Base-by-base conservation (phyloP, 169 alveolate genomes). In the Toxoplasma gondii region DNA sequence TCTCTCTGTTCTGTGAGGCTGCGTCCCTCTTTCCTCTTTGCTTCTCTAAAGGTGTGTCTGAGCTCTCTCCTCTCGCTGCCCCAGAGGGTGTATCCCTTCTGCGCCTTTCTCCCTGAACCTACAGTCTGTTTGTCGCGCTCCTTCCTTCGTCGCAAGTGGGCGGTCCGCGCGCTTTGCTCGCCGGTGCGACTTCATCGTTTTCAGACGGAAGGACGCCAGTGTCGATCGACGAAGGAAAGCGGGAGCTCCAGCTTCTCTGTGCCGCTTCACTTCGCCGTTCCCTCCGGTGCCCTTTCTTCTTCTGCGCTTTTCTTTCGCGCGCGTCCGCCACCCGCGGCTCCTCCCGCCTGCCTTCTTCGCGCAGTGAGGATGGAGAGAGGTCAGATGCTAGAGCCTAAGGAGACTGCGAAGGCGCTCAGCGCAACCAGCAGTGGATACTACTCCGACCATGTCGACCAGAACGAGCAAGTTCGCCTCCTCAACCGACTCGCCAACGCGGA, bases 381-480 rank as follows among this genome's bases (percentile, higher is more conserved):
- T 12, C 74, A 19, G 74, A 64, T 64, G 74, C 29, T 4, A 27
- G 29, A 16, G 74, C 9, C 74, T 16, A 4, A 4, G 74, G 34
- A 31, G 29, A 27, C n/a, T n/a, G n/a, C n/a, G 22, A 64, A 64
- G 22, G 34, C 24, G 34, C 34, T 31, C 22, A 4, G 31, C 74
- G 74, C 74, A 31, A 16, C 1, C 7, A 45, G 44, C 27, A n/a
- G 29, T 31, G 86, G 39, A 36, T 16, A 82, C 90, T 82, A 82
- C 67, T 43, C 90, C 12, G 90, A 38, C 67, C 53, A 43, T 1
- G 67, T 44, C 67, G 90, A 82, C 64, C 64, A 38, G 64, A 82
- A 82, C 27, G 90, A 82, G 64, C 90, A 82, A 82, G 90, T 82
- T 49, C 53, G 90, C 67, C 90, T 82, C 19, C 90, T 82, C 58